Base-by-base conservation (phyloP, 768 basidiomycete species). In the Chalciporus chontae region DNA sequence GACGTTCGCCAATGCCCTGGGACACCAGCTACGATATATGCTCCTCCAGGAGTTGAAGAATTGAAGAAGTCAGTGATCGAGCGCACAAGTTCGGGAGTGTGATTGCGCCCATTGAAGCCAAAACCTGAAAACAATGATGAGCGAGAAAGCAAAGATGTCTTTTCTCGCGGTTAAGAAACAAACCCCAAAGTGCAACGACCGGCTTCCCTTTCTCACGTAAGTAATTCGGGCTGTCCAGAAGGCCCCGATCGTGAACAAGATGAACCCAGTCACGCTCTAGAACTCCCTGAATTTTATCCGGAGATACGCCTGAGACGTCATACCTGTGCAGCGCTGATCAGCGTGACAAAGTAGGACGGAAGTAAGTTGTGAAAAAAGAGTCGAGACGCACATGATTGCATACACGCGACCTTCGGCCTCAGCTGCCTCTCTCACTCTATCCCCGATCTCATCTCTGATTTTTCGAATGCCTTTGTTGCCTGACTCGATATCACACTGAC, bases 351-450 rank as follows among this genome's bases (percentile, higher is more conserved):
- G 8, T 13, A 31, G 3, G 8, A 11, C 4, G 18, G 13, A 27
- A 10, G 2, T 8, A 17, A 18, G 13, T 37, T n/a, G 19, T 3
- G 32, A 14, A 4, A 5, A 26, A 8, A 47, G 7, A 43, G 24
- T 46, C 29, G 10, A 46, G 19, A 64, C 87, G 59, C 52, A 90
- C 90, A 93, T 93, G 54, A 91, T 85, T 10, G 90, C 85, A 66
- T 83, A 92, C 5, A 89, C 88, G 41, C 90, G 72, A 1, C 86
- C 88, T 58, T 91, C 85, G 42, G 76, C 75, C 71, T 92, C 90
- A 2, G 89, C 87, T 15, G 87, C 87, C 56, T 84, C 84, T 53
- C 77, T 71, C 15, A 92, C 90, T 10, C 77, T 73, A 48, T 85
- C 77, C 3, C 85, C 80, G 1, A 92, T 75, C 60, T 90, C 85